Percentiles rank a stretch among this genome's conserved stretches.
phyloP scores from a whole-genome alignment of 768 basidiomycete species.

The Tylopilus intermedius region DNA sequence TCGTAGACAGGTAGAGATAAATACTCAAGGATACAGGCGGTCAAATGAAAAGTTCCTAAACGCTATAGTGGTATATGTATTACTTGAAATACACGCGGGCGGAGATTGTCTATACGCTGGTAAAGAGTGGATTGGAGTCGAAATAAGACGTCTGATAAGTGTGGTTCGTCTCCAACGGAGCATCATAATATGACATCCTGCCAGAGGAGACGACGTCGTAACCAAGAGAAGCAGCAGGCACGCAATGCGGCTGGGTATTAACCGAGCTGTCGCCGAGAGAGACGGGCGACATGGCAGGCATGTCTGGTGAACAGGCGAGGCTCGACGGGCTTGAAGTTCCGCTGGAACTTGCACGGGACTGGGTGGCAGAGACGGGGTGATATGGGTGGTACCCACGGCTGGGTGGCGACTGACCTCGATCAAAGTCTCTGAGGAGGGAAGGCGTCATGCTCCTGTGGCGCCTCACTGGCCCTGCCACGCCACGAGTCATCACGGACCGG shows the following conservation, averaged over 20 bases:
- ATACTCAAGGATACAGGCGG: slow-evolving; percentile 27
- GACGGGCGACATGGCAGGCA: slow-evolving; percentile 19
- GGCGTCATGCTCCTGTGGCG: slow-evolving; percentile 78
- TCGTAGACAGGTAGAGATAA: slow-evolving; percentile 14
- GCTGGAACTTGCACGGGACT: slow-evolving; percentile 29
- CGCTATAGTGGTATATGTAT: slow-evolving; percentile 13
- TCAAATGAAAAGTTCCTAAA: slow-evolving; percentile 13
- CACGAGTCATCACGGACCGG: slow-evolving; percentile 21
- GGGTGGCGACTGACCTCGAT: slow-evolving; percentile 44
- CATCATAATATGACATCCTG: slow-evolving; percentile 27
- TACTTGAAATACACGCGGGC: slow-evolving; percentile 5
- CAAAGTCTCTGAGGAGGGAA: slow-evolving; percentile 48
- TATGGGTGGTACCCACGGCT: slow-evolving; percentile 58
- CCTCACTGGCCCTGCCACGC: slow-evolving; percentile 55
- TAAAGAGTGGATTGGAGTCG: slow-evolving; percentile 22
- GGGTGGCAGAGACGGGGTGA: slow-evolving; percentile 26
- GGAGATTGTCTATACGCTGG: slow-evolving; percentile 18
- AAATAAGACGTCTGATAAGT: slow-evolving; percentile 19
- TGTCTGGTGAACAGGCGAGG: slow-evolving; percentile 27
- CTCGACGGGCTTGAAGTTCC: slow-evolving; percentile 29
- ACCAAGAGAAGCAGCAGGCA: slow-evolving; percentile 15
- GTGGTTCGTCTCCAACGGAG: slow-evolving; percentile 20
- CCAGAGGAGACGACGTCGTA: slow-evolving; percentile 24
- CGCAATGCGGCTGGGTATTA: slow-evolving; percentile 19
- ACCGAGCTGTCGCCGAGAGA: slow-evolving; percentile 12